Evolutionary conservation across 306 rosid species (phyloP), one percentile per base, ranked within the genome.

Genomic region (Quercus aquifolioides): DNA sequence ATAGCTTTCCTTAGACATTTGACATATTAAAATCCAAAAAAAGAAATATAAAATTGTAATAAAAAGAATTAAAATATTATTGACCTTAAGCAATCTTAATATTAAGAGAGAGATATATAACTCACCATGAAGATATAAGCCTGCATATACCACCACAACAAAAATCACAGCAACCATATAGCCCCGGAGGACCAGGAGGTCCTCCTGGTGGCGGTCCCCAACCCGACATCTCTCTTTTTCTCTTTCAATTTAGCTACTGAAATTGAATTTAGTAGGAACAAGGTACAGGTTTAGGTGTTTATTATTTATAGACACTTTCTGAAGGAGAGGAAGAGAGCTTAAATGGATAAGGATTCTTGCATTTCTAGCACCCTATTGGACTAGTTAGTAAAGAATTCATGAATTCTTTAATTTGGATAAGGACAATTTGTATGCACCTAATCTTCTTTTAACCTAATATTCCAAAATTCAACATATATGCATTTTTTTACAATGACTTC

Each of bases 121-220:
- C 58, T 54, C 62, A 71, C 58, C 75, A 71, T 3, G 75, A 71
- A 71, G 75, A 71, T 23, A 52, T 6, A 51, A 71, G 59, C 35
- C 38, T 20, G 75, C 35, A 46, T 23, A 71, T 13, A 18, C 75
- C 75, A 13, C 38, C 57, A 13, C 75, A 71, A 5, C 52, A 20
- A 71, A 71, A 71, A 54, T 46, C 11, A 71, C 58, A 71, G 38
- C 75, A 71, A 21, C 33, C 43, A 26, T 62, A 25, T 13, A 18
- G 21, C 38, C 75, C 75, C 7, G 62, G 75, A 14, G 43, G 72
- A 5, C 72, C 72, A 1, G 72, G 72, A 33, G 51, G 72, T 18
- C 72, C 72, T 33, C 72, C 72, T 15, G 72, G 72, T 18, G 72
- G 72, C 9, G 72, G 75, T 51, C 75, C 75, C 75, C 75, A 71